Base-by-base conservation (phyloP, 2,329 filamentous ascomycete species). In the Penicillium sclerotiorum region DNA sequence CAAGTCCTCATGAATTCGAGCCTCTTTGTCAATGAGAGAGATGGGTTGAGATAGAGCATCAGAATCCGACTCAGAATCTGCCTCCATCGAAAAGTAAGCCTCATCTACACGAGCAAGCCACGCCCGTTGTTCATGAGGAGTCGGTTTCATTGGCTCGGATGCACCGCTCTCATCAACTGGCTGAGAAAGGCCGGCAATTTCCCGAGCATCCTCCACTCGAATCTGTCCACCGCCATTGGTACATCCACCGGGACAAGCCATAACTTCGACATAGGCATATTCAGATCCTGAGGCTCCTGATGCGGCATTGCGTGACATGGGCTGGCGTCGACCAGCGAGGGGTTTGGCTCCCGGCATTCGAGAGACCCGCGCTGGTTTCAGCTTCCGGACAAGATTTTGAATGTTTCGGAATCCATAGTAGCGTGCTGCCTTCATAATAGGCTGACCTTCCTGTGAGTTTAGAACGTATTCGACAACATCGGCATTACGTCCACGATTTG, bases 381-480 rank as follows among this genome's bases (percentile, higher is more conserved):
- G 74, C 53, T 87, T 86, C n/a, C 94, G 85, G 13, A 99, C 94
- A 5, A 99, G 82, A 65, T 99, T 99, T 70, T 97, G 94, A 55
- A 99, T 99, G 66, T 99, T 99, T 45, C 94, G 83, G 78, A 99
- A 99, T 5, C 94, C 94, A 68, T 99, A 99, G 72, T 93, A 99
- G 44, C 94, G 85, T 4, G 93, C 93, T 17, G 90, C 88, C 66
- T 84, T 89, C 74, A 95, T 85, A 2, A 95, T 70, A 3, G 79
- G 73, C 54, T 84, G 75, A 8, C 81, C 80, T 2, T 76, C 43
- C 73, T 75, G 12, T 13, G 82, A 81, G 1, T 81, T 73, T 18
- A 96, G 80, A 2, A 80, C 78, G 67, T 94, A 96, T 64, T 97
- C 94, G 22, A 92, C 81, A 1, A 97, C 93, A 67, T 99, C 94